Conservation (phyloP, 2,329 filamentous ascomycete species). For the Penicillium palitans region DNA sequence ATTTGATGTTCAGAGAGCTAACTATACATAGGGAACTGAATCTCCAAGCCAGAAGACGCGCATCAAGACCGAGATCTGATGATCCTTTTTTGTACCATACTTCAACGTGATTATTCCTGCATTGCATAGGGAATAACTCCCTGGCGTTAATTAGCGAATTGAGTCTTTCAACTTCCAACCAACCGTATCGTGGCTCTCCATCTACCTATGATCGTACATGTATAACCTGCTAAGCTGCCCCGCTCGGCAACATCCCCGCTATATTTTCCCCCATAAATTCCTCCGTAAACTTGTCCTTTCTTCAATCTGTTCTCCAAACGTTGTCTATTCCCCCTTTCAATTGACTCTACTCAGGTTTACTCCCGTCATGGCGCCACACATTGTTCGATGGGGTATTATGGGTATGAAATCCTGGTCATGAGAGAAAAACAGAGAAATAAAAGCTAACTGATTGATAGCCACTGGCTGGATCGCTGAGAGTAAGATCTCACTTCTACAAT, state of each 20-base stretch:
- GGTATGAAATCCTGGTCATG: constrained; percentile 30
- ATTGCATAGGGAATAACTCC: constrained; percentile 8
- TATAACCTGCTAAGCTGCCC: constrained; percentile 13
- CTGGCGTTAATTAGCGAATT: constrained; percentile 9
- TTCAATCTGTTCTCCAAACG: not conserved
- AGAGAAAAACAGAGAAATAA: not conserved
- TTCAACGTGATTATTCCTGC: not conserved
- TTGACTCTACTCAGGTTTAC: not conserved
- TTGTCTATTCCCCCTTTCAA: not conserved
- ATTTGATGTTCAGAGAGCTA: not conserved
- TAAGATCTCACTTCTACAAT: constrained; percentile 22
- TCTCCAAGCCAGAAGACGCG: constrained; percentile 40
- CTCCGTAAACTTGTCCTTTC: not conserved
- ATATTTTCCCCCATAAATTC: constrained; percentile 3
- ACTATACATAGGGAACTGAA: constrained; percentile 31
- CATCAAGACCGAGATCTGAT: constrained; percentile 40
- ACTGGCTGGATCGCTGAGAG: constrained; percentile 47
- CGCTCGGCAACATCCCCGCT: constrained; percentile 30
- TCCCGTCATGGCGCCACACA: constrained; percentile 36
- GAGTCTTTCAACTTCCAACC: not conserved
- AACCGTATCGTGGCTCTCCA: not conserved
- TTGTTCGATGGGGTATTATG: constrained; percentile 47
- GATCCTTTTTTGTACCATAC: constrained; percentile 12
- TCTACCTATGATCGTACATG: not conserved
- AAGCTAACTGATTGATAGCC: constrained; percentile 35